Conservation (phyloP, 2,329 filamentous ascomycete genomes). For the Clarireedia hainanense region DNA sequence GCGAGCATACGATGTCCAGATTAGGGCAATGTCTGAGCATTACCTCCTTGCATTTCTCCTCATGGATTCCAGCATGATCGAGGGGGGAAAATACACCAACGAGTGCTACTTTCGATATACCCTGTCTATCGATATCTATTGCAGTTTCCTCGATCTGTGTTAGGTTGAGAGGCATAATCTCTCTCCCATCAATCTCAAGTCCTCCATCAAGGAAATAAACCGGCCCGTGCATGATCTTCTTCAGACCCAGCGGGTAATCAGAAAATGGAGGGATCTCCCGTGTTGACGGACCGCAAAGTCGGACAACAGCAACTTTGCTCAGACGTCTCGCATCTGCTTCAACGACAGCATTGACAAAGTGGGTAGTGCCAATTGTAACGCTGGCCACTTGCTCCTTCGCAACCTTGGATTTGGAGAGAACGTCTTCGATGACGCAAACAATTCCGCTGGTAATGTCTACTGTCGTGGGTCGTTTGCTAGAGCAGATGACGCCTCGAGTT, state of each 20-base stretch:
- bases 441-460: constrained; percentile 18
- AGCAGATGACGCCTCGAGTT: constrained; percentile 15
- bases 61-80: constrained; percentile 40
- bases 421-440: constrained; percentile 14
- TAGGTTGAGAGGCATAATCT: constrained; percentile 14
- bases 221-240: constrained; percentile 39
- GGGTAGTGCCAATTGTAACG: constrained; percentile 32
- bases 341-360: constrained; percentile 52
- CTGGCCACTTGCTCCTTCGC: constrained; percentile 26
- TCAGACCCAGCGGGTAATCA: constrained; percentile 45
- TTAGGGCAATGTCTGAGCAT: constrained; percentile 8
- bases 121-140: constrained; percentile 15
- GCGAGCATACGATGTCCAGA: constrained; percentile 38
- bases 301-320: constrained; percentile 44
- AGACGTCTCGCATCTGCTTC: constrained; percentile 43
- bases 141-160: constrained; percentile 8
- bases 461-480: constrained; percentile 19
- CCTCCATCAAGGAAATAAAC: constrained; percentile 41
- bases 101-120: constrained; percentile 41
- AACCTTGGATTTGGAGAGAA: constrained; percentile 17
- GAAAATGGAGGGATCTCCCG: constrained; percentile 31
- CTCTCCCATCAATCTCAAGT: constrained; percentile 31
- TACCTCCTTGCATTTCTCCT: constrained; percentile 31
- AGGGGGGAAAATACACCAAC: constrained; percentile 46
- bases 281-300: constrained; percentile 46